Evolutionary conservation across 345 rosid genomes (phyloP), one percentile per base, ranked within the genome.

Genomic region (Populus nigra): DNA sequence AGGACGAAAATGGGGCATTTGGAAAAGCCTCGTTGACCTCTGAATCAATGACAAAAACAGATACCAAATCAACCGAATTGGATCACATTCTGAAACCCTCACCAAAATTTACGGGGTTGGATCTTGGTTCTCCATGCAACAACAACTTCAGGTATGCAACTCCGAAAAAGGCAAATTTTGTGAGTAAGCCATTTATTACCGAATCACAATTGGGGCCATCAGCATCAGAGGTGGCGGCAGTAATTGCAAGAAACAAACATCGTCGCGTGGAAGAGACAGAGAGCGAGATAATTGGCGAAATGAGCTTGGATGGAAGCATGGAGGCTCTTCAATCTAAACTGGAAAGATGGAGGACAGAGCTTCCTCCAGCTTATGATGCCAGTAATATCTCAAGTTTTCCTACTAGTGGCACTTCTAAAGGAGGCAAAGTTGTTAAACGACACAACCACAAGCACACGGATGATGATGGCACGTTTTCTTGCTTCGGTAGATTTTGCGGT

Each of bases 151-250:
- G 83, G 68, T 57, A 77, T 53, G 87, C 84, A 22, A 77, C 83
- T 16, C 84, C 85, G 49, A 79, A 79, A 70, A 77, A 76, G 4
- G 81, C 3, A 35, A 88, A 82, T 50, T 31, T 68, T 16, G 85
- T 78, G 4, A 84, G 82, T 23, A 22, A 77, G 31, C 79, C 75
- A 22, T 8, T 83, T 9, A 76, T 88, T 73, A 91, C 96, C 0
- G 91, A 90, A 55, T 91, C 98, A 0, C 97, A 96, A 29, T 62
- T 92, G 72, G 99, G 98, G 11, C 98, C 98, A 0, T 93, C 98
- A 1, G 88, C 97, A 0, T 96, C 98, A 2, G 99, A 92, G 81
- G 93, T 96, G 76, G 97, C 94, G 8, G 88, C 90, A 5, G 87
- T 72, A 1, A 69, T 91, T 79, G 88, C 89, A 22, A 84, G 59